Evolutionary conservation across 1,284 basidiomycete genomes (phyloP), one percentile per base, ranked within the genome.

Genomic region (Tilletiopsis washingtonensis): DNA sequence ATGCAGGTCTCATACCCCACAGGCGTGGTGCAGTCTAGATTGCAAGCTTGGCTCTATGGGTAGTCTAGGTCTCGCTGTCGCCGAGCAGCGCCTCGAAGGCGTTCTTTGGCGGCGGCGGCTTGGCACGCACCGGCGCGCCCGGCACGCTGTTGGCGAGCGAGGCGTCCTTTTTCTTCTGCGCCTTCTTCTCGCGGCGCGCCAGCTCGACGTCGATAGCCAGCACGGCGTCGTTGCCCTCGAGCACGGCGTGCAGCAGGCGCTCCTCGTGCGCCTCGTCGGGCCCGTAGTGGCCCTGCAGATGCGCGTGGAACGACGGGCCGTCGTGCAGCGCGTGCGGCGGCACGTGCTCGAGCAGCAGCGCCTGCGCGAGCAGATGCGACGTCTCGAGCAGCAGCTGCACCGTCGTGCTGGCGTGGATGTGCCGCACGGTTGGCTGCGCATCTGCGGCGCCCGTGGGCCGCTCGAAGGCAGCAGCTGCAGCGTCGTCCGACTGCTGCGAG

Each of bases 261-360:
- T 12, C 24, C 17, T 32, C 43, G 23, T 29, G 17, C 4, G 43
- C 20, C 7, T 24, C 36, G 19, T 20, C 23, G 25, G 25, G 20
- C 21, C 17, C 45, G 25, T 11, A 32, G 38, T 47, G 17, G 26
- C 39, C 14, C 25, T 24, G 40, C 17, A 20, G 17, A 17, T 29
- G 39, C 46, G 40, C 12, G 17, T 52, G 50, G 25, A 52, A 52
- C 11, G 37, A 21, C 9, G 50, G 50, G 19, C 50, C 50, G 29
- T 47, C 24, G 25, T 29, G 43, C n/a, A 47, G 43, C 7, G 45
- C 37, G 15, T 47, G 37, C 12, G 49, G 49, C 32, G 5, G 5
- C 1, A 12, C n/a, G 29, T 29, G n/a, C 23, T 52, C 38, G 21
- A 49, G 36, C 11, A 49, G 25, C 32, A 49, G 25, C 23, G 43